Conservation (phyloP, 139 green algal species). For the Coccomyxa sp. region DNA sequence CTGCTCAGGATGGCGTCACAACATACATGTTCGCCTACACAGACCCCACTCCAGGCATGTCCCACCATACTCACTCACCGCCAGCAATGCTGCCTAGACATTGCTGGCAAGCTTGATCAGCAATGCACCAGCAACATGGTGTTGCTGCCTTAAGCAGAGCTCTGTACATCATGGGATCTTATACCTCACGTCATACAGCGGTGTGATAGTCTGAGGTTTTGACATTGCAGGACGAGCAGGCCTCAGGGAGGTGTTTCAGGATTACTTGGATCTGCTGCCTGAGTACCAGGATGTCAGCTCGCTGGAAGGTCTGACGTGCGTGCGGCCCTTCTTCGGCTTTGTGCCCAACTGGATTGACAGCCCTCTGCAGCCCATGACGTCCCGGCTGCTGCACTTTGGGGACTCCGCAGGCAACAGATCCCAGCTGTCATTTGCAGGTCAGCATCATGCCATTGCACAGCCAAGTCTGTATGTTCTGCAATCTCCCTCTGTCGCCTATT, state of each 20-base stretch:
- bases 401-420: conserved; percentile 80
- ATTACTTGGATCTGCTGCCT: conserved; percentile 89
- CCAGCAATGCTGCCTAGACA: too few species aligned
- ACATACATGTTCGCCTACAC: conserved; percentile 64
- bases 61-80: too few species aligned
- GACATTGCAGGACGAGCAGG: conserved; percentile 19
- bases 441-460: neutral
- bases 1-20: conserved; percentile 17
- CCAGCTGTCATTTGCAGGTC: conserved; percentile 72
- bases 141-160: too few species aligned
- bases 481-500: neutral
- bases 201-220: too few species aligned
- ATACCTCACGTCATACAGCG: too few species aligned
- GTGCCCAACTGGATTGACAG: conserved; percentile 86
- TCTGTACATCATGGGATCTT: too few species aligned
- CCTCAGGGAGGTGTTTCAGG: conserved; percentile 73
- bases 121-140: too few species aligned
- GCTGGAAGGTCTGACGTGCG: conserved; percentile 65
- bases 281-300: conserved; percentile 54
- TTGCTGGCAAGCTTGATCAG: too few species aligned
- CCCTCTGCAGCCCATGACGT: conserved; percentile 73
- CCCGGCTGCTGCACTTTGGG: conserved; percentile 71
- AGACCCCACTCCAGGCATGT: conserved; percentile 39
- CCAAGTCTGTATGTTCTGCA: neutral
- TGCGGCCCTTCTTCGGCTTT: conserved; percentile 86